A percentile compares a stretch with the other conserved stretches of the same genome.
phyloP scores from a whole-genome alignment of 2,329 filamentous ascomycete genomes.

The Ceratocystis ficicola region DNA sequence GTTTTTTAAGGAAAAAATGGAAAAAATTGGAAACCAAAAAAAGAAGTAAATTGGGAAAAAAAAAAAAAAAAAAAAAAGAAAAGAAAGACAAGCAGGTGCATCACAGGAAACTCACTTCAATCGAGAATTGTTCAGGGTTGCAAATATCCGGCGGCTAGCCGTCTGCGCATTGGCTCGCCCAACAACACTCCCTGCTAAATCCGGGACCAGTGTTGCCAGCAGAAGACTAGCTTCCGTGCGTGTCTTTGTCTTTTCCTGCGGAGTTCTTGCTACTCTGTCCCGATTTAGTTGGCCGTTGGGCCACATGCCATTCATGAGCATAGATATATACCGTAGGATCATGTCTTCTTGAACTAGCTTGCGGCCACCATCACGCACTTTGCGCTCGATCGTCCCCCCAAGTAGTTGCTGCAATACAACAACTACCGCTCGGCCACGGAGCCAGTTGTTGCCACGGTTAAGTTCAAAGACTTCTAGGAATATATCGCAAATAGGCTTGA shows the following conservation, averaged over 20 bases:
- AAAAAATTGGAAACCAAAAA: no score
- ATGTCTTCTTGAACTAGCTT: constrained; percentile 64
- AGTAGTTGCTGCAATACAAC: constrained; percentile 92
- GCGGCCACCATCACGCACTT: constrained; percentile 75
- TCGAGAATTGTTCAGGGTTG: constrained; percentile 78
- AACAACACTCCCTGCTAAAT: constrained; percentile 85
- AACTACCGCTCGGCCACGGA: constrained; percentile 86
- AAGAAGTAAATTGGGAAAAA: no score
- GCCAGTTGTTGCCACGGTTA: constrained; percentile 92
- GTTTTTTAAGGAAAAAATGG: no score
- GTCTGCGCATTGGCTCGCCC: constrained; percentile 83
- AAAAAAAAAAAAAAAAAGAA: background rate
- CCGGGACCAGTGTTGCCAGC: constrained; percentile 78
- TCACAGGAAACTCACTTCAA: constrained; percentile 56
- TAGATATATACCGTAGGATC: constrained; percentile 59
- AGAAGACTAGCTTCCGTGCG: constrained; percentile 79
- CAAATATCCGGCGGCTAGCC: constrained; percentile 78
- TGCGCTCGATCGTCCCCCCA: constrained; percentile 89
- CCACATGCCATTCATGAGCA: constrained; percentile 72
- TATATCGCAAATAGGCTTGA: constrained; percentile 95
- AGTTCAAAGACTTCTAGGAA: constrained; percentile 94
- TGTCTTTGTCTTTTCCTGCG: constrained; percentile 64
- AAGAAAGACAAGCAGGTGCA: background rate
- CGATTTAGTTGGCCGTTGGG: constrained; percentile 50
- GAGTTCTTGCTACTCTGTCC: constrained; percentile 45